These are phyloP conservation scores for Alliaria petiolata DNA, from an alignment of 345 rosid species.

Conservation along the genomic window DNA sequence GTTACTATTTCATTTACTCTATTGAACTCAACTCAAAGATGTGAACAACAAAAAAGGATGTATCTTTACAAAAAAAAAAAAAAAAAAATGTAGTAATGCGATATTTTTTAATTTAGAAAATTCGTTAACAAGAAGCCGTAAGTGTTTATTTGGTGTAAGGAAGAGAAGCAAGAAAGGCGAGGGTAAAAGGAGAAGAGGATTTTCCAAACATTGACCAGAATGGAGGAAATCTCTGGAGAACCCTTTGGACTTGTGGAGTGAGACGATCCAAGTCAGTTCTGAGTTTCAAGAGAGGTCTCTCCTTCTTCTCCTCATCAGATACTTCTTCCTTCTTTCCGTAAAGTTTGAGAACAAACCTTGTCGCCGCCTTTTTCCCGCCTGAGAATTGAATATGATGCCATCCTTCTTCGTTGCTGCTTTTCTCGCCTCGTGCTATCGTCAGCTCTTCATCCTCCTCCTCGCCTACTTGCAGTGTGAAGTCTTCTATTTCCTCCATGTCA, in stretches of 20 bases:
- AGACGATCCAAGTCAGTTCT: slow-evolving; percentile 60
- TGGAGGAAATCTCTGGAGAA: slow-evolving; percentile 59
- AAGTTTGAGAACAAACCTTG: slow-evolving; percentile 55
- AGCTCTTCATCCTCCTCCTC: slow-evolving; percentile 45
- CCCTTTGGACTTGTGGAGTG: slow-evolving; percentile 56
- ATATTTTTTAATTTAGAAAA: neutral
- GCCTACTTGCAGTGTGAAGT: slow-evolving; percentile 55
- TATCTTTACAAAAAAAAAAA: no score
- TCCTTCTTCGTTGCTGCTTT: slow-evolving; percentile 43
- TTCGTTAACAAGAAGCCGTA: neutral
- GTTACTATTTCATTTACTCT: no score
- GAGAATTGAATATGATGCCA: slow-evolving; percentile 86
- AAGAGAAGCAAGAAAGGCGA: slow-evolving; percentile 63
- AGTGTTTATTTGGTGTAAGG: slow-evolving; percentile 29
- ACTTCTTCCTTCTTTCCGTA: slow-evolving; percentile 34
- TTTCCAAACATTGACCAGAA: slow-evolving; percentile 87
- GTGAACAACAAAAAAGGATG: no score
- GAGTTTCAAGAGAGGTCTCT: slow-evolving; percentile 66
- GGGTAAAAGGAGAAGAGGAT: slow-evolving; percentile 68
- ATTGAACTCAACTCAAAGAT: no score
- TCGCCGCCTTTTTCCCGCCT: slow-evolving; percentile 69
- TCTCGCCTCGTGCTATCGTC: slow-evolving; percentile 49
- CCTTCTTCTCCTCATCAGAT: no score
- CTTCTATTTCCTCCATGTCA: slow-evolving; percentile 66
- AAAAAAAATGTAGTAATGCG: neutral